These are phyloP conservation scores for Vavraia culicis DNA, from an alignment of 371 early-diverging fungal species.

Conservation along the genomic window DNA sequence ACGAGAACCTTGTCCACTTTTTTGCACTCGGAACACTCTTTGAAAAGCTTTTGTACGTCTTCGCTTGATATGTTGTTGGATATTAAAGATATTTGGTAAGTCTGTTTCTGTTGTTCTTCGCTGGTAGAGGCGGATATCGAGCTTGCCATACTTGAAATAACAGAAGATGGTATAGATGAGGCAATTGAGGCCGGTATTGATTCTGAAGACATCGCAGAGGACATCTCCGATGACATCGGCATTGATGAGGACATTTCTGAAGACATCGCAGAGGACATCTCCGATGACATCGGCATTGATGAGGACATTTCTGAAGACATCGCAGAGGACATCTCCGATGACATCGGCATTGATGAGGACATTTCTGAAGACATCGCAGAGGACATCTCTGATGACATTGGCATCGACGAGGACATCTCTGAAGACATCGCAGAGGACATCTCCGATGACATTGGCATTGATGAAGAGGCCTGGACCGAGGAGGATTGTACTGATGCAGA, in stretches of 20 bases:
- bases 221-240: neutral
- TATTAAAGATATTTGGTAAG: constrained; percentile 4
- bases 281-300: neutral
- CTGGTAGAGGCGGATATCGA: neutral
- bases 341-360: neutral
- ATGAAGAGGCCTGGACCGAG: no score
- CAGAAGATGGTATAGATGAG: no score
- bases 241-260: neutral
- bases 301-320: neutral
- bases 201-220: neutral
- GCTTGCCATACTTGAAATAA: no score
- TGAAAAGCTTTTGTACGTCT: constrained; percentile 17
- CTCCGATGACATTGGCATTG: neutral
- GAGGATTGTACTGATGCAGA: no score
- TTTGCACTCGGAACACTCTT: constrained; percentile 18
- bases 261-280: neutral
- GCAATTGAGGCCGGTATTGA: neutral
- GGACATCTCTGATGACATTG: neutral
- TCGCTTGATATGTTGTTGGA: neutral
- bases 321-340: neutral
- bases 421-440: neutral
- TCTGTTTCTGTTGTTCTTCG: constrained; percentile 1
- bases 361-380: constrained; percentile 2
- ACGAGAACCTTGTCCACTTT: constrained; percentile 27
- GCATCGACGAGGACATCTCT: neutral